Base-by-base conservation (phyloP, 2,329 filamentous ascomycete species). In the Thermoascus crustaceus region DNA sequence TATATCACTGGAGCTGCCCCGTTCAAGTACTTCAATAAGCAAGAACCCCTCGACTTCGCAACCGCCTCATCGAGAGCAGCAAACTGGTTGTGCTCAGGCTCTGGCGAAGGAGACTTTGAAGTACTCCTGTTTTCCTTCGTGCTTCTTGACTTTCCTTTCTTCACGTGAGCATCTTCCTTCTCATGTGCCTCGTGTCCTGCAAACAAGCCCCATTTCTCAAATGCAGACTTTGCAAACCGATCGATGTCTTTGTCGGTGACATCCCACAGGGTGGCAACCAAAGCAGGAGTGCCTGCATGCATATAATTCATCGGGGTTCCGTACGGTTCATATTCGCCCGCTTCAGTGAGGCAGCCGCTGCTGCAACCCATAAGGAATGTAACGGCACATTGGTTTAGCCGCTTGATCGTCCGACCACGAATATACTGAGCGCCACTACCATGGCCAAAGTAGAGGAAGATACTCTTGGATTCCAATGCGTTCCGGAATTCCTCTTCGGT, bases 161-260 rank as follows among this genome's bases (percentile, higher is more conserved):
- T 59, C 30, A 40, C 46, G 23, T 48, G 39, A 43, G 49, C 53
- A 41, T 46, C 45, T 41, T 46, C 49, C 30, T 39, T 46, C 34
- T 33, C 43, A 20, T 45, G 53, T 10, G 17, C 16, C 17, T 30
- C 20, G 27, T 27, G 31, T 58, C 39, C 71, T 71, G 58, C 48
- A 49, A 83, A 67, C 5, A 98, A 59, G 0, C 91, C 91, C 91
- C 91, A 98, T 49, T 82, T 73, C 55, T 91, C 83, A 56, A 94
- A 83, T 2, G 83, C 69, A 17, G 74, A 71, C 21, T 81, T 78
- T 0, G 88, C 84, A 58, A 94, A 94, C 11, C 88, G 82, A 65
- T 98, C 93, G 57, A 95, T 94, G 58, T 98, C 91, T 52, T 85
- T 85, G 58, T 98, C 91, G 7, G 91, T 98, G 32, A 98, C 91